phyloP scores from a whole-genome alignment of 108 stramenopile genomes.

The Cyclotella choctawhatcheeana region DNA sequence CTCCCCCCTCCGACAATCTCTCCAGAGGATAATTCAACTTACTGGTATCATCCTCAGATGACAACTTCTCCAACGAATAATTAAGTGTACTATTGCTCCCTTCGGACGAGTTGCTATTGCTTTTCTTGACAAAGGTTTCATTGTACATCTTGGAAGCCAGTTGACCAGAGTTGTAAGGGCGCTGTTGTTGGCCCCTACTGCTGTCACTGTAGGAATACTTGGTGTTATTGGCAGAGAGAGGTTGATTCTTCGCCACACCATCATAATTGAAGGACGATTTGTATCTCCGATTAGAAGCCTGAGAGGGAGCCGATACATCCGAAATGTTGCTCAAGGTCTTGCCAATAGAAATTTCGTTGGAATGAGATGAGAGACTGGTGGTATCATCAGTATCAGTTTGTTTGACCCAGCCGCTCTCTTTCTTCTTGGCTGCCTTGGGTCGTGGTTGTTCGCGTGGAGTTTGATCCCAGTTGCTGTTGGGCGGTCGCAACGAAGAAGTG shows the following conservation, averaged over 20 bases:
- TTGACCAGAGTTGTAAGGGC: too few species aligned
- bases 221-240: too few species aligned
- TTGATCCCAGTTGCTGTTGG: too few species aligned
- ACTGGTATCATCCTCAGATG: not conserved
- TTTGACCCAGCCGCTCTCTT: not conserved
- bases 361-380: constrained; percentile 17
- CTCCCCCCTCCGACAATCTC: not conserved
- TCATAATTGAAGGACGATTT: too few species aligned
- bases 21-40: constrained; percentile 1
- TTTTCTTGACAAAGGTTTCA: not conserved
- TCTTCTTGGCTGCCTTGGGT: not conserved
- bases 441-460: too few species aligned
- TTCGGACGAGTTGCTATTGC: not conserved
- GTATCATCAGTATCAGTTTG: constrained; percentile 12
- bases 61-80: constrained; percentile 4
- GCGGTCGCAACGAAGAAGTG: too few species aligned
- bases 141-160: constrained; percentile 3
- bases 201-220: too few species aligned
- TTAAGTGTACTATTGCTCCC: not conserved
- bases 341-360: not conserved
- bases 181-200: too few species aligned
- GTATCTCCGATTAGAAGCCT: not conserved
- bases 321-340: not conserved
- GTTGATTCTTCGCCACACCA: too few species aligned
- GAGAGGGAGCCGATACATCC: constrained; percentile 11